These are phyloP conservation scores for Candida mattraensis DNA, from an alignment of 805 yeast genomes.

Conservation along the genomic window DNA sequence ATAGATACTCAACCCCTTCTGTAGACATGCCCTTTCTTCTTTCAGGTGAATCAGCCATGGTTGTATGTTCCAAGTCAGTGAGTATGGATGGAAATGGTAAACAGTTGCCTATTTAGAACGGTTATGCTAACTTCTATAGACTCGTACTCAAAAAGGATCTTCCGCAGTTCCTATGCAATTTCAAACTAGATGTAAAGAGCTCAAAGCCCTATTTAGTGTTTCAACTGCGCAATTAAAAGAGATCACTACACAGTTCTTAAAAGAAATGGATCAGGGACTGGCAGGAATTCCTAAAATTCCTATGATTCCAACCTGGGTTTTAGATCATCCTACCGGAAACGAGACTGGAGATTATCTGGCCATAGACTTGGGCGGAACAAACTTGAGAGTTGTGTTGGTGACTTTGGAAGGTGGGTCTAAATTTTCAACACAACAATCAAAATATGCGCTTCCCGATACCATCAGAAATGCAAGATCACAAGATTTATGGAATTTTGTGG, in stretches of 20 bases:
- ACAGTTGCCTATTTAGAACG: too few relatives aligned
- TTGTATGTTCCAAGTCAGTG: too few relatives aligned
- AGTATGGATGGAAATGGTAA: too few relatives aligned
- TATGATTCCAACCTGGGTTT: constrained; percentile 97
- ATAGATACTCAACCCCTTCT: too few relatives aligned
- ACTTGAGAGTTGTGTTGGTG: constrained; percentile 88
- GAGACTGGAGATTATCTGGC: constrained; percentile 91
- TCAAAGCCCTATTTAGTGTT: constrained; percentile 65
- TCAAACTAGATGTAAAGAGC: constrained; percentile 38
- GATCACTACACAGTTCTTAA: constrained; percentile 73
- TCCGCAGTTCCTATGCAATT: constrained; percentile 11
- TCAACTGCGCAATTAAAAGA: constrained; percentile 56
- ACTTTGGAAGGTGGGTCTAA: constrained; percentile 78
- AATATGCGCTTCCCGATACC: constrained; percentile 72
- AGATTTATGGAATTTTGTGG: constrained; percentile 83
- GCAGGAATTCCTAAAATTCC: constrained; percentile 79
- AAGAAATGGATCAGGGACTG: constrained; percentile 81
- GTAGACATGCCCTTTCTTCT: too few relatives aligned
- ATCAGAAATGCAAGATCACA: constrained; percentile 80
- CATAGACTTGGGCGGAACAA: constrained; percentile 96
- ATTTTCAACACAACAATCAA: constrained; percentile 84
- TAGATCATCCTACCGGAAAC: constrained; percentile 88
- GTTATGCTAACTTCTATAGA: too few relatives aligned
- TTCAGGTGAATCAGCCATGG: too few relatives aligned
- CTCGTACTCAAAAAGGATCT: too few relatives aligned